Base-by-base conservation (phyloP, 1,284 basidiomycete genomes). In the Irpex sp. region DNA sequence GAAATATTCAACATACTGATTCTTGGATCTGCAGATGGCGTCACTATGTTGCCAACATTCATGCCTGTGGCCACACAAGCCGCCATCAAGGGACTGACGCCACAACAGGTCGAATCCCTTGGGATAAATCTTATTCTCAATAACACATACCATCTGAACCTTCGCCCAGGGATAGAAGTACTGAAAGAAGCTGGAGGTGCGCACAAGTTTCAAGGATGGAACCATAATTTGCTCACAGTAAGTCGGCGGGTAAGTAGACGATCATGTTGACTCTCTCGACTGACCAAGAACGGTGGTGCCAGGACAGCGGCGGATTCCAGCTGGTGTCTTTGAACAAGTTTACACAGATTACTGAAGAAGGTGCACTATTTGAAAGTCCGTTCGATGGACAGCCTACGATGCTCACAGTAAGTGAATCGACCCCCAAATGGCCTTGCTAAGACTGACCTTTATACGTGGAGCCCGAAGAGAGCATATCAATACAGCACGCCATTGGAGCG, bases 51-150 rank as follows among this genome's bases (percentile, higher is more conserved):
- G 9, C 92, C 92, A 0, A 92, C 92, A 0, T 94, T 94, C 69
- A 94, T 94, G 92, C 92, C 93, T 12, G 92, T 94, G 5, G 92
- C 91, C 3, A 94, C 91, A 4, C 92, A 94, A 72, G 91, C 87
- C 23, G 89, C 91, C 2, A 91, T 94, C 69, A 94, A 94, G 72
- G 91, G 91, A 3, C 75, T 94, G 12, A 93, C 91, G 2, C 75
- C 90, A n/a, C 86, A 91, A 59, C 92, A 94, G 72, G 84, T 92
- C 52, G 90, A 93, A 69, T 79, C 86, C 2, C 78, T 93, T 1
- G 92, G 91, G 1, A 79, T 92, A 35, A 88, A 87, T 2, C 78
- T 94, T 57, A 88, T 93, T 39, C 77, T 93, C 51, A 93, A 94
- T 71, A 94, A 94, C 71, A 91, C 92, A 0, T 94, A 93, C 68